Conservation (phyloP, 1,284 basidiomycete species). For the Earliella scabrosa region DNA sequence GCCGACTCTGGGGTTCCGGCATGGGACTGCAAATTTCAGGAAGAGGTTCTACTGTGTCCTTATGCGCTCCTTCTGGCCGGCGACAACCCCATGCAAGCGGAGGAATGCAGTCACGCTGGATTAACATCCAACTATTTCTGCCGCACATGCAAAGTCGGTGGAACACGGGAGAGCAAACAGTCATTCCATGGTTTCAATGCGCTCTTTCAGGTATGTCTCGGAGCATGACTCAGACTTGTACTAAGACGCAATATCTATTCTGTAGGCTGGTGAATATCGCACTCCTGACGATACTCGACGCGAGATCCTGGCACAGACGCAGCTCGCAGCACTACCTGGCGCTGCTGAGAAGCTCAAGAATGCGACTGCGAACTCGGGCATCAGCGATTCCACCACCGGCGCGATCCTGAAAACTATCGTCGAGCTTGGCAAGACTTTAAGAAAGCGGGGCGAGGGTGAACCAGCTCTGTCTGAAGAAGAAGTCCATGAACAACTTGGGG, state of each 20-base stretch:
- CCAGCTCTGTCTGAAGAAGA: neutral
- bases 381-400: neutral
- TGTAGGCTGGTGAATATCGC: neutral
- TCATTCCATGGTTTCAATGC: conserved; percentile 22
- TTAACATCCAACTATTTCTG: conserved; percentile 35
- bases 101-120: conserved; percentile 35
- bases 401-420: conserved; percentile 1
- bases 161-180: conserved; percentile 27
- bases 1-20: neutral
- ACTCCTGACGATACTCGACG: neutral
- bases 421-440: conserved; percentile 1
- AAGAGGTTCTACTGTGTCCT: conserved; percentile 31
- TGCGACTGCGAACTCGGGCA: neutral
- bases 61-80: conserved; percentile 30
- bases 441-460: neutral
- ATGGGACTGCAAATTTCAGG: conserved; percentile 26
- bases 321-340: conserved; percentile 1
- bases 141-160: conserved; percentile 33
- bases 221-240: neutral
- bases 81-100: conserved; percentile 42
- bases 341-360: neutral
- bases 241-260: neutral
- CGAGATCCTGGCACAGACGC: neutral
- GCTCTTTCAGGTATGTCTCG: neutral
- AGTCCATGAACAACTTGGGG: conserved; percentile 1